These are phyloP conservation scores for Colletotrichum musicola DNA, from an alignment of 2,329 filamentous ascomycete species.

Conservation along the genomic window DNA sequence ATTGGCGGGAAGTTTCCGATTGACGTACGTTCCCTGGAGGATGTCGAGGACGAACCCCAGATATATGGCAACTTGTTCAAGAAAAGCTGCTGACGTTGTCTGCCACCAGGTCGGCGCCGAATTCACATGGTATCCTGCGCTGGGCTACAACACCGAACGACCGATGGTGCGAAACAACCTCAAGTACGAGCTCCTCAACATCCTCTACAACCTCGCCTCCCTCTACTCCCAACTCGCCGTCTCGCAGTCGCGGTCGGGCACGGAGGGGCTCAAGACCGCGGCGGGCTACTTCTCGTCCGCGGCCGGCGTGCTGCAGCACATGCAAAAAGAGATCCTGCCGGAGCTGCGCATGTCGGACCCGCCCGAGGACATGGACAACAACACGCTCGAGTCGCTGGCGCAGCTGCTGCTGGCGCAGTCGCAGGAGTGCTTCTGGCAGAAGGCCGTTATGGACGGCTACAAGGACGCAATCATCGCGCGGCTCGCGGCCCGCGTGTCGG, in stretches of 20 bases:
- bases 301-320: conserved; percentile 84
- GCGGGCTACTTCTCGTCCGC: conserved; percentile 91
- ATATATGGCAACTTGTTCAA: background rate
- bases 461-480: conserved; percentile 95
- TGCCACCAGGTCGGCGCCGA: conserved; percentile 83
- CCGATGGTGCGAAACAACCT: conserved; percentile 76
- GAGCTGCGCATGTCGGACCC: conserved; percentile 85
- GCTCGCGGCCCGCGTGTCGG: conserved; percentile 88
- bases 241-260: conserved; percentile 79
- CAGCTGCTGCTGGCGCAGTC: conserved; percentile 91
- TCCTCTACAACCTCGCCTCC: conserved; percentile 92
- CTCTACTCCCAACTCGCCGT: conserved; percentile 94
- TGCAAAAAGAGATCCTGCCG: conserved; percentile 81
- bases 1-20: conserved; percentile 96
- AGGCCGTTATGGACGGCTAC: conserved; percentile 92
- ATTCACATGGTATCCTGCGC: conserved; percentile 94
- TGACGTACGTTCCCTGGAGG: conserved; percentile 70
- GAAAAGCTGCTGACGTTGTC: background rate
- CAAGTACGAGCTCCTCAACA: conserved; percentile 88
- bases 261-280: conserved; percentile 87
- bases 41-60: background rate
- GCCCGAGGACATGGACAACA: conserved; percentile 94
- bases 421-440: conserved; percentile 98
- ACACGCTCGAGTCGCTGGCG: conserved; percentile 85
- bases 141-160: conserved; percentile 88